These are phyloP conservation scores for Triticum turgidum DNA, from an alignment of 176 grass and related monocot species.

Conservation along the genomic window DNA sequence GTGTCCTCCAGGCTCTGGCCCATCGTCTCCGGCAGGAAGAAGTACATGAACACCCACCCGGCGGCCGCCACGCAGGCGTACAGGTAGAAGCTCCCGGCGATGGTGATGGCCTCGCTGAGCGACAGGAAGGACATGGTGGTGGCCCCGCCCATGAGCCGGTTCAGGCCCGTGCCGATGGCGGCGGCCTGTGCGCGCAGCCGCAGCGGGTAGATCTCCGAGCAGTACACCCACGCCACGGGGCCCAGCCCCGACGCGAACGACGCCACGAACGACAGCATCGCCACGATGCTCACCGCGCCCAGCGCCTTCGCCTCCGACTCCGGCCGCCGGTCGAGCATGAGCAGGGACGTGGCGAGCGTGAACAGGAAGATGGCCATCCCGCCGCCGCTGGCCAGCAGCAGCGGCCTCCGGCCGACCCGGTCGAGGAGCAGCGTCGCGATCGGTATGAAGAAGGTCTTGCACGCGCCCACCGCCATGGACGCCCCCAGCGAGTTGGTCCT, in stretches of 20 bases:
- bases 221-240: slow-evolving; percentile 86
- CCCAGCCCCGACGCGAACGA: slow-evolving; percentile 76
- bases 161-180: slow-evolving; percentile 68
- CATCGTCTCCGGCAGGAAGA: slow-evolving; percentile 82
- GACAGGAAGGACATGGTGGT: slow-evolving; percentile 91
- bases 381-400: slow-evolving; percentile 70
- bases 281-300: slow-evolving; percentile 59
- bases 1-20: slow-evolving; percentile 86
- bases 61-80: slow-evolving; percentile 55
- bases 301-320: slow-evolving; percentile 43
- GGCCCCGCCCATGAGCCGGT: slow-evolving; percentile 74
- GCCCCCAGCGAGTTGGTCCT: slow-evolving; percentile 55
- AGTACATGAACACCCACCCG: slow-evolving; percentile 75
- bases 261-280: slow-evolving; percentile 65
- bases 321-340: slow-evolving; percentile 42
- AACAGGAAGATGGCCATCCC: slow-evolving; percentile 82
- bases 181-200: slow-evolving; percentile 74
- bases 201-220: slow-evolving; percentile 89
- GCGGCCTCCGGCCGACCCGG: slow-evolving; percentile 71
- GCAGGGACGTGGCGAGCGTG: slow-evolving; percentile 49
- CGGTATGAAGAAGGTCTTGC: slow-evolving; percentile 81
- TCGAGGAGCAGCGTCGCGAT: slow-evolving; percentile 74
- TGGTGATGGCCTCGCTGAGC: slow-evolving; percentile 63
- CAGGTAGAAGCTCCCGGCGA: slow-evolving; percentile 84
- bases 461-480: slow-evolving; percentile 76